phyloP scores from a whole-genome alignment of 2,329 filamentous ascomycete genomes.

The Zasmidium cellare region DNA sequence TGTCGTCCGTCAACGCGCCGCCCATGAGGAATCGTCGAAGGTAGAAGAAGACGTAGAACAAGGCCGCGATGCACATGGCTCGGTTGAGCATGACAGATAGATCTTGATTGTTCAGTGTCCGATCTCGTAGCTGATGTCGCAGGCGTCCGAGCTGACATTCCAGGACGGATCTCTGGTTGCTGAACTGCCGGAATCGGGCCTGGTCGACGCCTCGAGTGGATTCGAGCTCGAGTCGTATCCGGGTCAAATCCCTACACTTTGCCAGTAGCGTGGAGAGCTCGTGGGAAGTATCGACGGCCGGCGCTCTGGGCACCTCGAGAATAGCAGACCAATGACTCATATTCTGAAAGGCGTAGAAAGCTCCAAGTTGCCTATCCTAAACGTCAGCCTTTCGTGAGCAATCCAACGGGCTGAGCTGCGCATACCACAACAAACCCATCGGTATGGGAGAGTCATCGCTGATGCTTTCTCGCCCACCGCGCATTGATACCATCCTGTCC shows the following conservation, averaged over 20 bases:
- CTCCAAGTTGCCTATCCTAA: not conserved
- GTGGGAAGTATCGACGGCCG: not conserved
- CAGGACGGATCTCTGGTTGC: not conserved
- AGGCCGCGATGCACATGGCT: not conserved
- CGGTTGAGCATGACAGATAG: not conserved
- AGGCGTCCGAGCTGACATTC: not conserved
- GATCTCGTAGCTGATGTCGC: not conserved
- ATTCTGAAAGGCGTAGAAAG: not conserved
- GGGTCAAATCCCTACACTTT: not conserved
- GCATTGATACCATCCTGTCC: not conserved
- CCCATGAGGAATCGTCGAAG: not conserved
- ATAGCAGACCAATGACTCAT: not conserved
- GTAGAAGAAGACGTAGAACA: not conserved
- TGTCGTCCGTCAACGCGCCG: not conserved
- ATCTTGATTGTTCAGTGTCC: not conserved
- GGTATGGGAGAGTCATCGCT: not conserved
- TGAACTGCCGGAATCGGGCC: not conserved
- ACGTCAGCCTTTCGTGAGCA: not conserved
- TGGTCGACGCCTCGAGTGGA: not conserved
- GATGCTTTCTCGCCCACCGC: not conserved
- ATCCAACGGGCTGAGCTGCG: not conserved
- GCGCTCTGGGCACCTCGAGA: not conserved
- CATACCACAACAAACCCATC: not conserved
- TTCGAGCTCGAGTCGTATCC: not conserved
- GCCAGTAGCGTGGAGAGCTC: not conserved